phyloP scores from a whole-genome alignment of 2,329 filamentous ascomycete genomes.

The Trichophaea hybrida region DNA sequence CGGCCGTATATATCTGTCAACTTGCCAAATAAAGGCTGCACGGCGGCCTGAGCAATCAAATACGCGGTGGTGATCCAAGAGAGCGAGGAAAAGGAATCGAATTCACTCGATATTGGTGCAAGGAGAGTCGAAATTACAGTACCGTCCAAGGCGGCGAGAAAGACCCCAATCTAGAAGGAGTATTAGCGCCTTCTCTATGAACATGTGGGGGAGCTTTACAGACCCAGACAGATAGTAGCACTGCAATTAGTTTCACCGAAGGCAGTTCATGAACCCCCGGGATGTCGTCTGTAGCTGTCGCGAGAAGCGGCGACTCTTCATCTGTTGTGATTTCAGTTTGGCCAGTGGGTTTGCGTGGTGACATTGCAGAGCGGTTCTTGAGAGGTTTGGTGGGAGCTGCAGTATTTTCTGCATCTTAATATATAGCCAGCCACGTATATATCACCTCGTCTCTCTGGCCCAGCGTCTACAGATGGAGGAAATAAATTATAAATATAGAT shows the following conservation, averaged over 20 bases:
- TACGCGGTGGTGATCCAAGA: conserved; percentile 84
- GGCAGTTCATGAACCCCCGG: conserved; percentile 13
- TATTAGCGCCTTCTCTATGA: neutral
- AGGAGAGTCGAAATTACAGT: conserved; percentile 78
- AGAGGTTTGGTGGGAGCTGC: too few relatives aligned
- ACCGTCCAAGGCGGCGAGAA: conserved; percentile 41
- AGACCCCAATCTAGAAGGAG: conserved; percentile 19
- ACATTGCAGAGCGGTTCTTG: too few relatives aligned
- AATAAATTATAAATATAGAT: too few relatives aligned
- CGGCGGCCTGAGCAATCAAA: conserved; percentile 74
- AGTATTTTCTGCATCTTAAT: too few relatives aligned
- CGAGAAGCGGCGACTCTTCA: neutral
- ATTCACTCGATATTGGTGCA: conserved; percentile 68
- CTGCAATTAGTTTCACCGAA: conserved; percentile 7
- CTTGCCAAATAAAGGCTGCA: conserved; percentile 70
- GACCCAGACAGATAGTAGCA: conserved; percentile 18
- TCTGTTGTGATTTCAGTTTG: neutral
- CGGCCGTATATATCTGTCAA: conserved; percentile 81
- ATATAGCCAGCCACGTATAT: too few relatives aligned
- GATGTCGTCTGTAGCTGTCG: neutral
- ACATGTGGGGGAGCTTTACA: neutral
- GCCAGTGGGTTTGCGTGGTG: too few relatives aligned
- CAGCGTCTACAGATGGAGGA: too few relatives aligned
- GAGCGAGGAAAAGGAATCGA: conserved; percentile 63
- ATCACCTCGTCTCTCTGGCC: too few relatives aligned